Base-by-base conservation (phyloP, 163 green algal genomes). In the Scenedesmus sp. region DNA sequence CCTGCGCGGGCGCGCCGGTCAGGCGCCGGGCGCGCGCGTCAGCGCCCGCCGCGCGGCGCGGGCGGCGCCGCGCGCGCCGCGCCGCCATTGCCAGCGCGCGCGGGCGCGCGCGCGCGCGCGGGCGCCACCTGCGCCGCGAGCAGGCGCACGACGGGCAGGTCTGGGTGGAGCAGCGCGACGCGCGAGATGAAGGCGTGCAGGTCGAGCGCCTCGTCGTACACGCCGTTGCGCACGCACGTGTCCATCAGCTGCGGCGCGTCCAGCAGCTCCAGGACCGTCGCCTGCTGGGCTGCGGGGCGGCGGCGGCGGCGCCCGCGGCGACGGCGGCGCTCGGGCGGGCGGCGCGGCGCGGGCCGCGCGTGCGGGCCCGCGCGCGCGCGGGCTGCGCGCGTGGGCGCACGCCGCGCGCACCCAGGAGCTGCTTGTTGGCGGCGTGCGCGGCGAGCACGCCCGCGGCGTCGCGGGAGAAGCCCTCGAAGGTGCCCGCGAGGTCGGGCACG, bases 121-220 rank as follows among this genome's bases (percentile, higher is more conserved):
- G 31, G 29, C 58, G 60, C 13, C 45, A 90, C 88, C 77, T 95
- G 88, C 1, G 34, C 24, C 54, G 88, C 70, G 64, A 98, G 80
- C 74, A 81, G 72, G 72, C 86, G 81, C 26, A 96, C 90, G 1
- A 93, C 77, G 18, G 87, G 76, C 56, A 95, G 58, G 1, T 93
- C 75, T 15, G 85, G 77, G 69, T 92, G 87, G 66, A 92, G 75
- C 75, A 90, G 57, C 15, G 54, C 81, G 60, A 91, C 45, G 33
- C 88, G 80, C 47, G 80, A 83, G 5, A 95, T 88, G 78, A 96
- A 95, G 6, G 90, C 86, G 29, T 95, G 88, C 66, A 99, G 89
- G 81, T 99, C 96, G 69, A 99, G 88, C 1, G 96, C 95, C 84
- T 99, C 96, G 84, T 99, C 96, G 86, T 97, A 98, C 82, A 93